These are phyloP conservation scores for Penicillium sp. DNA, from an alignment of 2,329 filamentous ascomycete genomes.

Conservation along the genomic window DNA sequence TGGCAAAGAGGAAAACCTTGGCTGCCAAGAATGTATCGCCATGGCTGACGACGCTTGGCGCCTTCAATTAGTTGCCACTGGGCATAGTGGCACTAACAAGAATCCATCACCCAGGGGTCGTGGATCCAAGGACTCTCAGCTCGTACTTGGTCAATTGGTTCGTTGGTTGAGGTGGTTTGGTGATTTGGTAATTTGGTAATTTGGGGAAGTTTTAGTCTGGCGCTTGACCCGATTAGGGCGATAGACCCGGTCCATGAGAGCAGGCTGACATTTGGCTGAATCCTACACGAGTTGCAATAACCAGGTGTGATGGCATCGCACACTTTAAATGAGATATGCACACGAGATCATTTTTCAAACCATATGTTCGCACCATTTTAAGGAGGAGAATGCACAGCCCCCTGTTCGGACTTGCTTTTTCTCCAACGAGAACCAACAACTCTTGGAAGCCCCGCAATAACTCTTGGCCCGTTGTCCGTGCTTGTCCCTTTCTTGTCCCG, in stretches of 20 bases:
- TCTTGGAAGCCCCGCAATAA: slow-evolving; percentile 19
- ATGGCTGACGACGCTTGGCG: slow-evolving; percentile 20
- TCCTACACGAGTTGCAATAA: no score
- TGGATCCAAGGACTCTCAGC: neutral
- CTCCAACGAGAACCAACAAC: slow-evolving; percentile 7
- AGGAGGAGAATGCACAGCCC: slow-evolving; percentile 12
- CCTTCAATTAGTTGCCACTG: neutral
- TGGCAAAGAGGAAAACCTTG: slow-evolving; percentile 28
- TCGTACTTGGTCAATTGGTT: neutral
- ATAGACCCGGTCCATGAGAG: neutral
- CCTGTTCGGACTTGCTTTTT: slow-evolving; percentile 9
- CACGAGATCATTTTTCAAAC: no score
- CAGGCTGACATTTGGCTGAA: neutral
- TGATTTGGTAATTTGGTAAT: neutral
- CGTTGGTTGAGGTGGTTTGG: neutral
- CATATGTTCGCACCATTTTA: no score
- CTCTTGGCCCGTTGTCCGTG: slow-evolving; percentile 37
- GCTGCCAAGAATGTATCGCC: slow-evolving; percentile 26
- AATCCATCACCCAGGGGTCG: neutral
- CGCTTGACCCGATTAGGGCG: neutral
- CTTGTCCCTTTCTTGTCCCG: slow-evolving; percentile 30
- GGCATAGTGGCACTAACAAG: neutral
- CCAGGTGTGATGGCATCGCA: neutral
- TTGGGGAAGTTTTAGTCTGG: neutral
- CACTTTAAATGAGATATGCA: no score